Conservation (phyloP, 2,329 filamentous ascomycete species). For the Ophiocordyceps camponoti-rufipedis region DNA sequence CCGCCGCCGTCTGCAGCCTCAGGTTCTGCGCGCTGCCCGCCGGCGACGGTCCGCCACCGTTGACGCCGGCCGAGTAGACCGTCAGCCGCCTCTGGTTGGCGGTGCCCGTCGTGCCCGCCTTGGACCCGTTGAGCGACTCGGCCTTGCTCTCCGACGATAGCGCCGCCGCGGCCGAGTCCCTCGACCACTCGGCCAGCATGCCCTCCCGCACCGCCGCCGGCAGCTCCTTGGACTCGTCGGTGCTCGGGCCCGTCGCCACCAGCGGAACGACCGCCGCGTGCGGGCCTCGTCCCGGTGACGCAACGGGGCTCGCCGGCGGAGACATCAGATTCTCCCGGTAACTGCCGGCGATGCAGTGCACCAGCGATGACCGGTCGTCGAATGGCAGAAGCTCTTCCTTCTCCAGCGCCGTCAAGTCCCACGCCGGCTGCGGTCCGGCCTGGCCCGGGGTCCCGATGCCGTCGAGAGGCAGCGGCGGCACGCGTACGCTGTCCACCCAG, state of each 20-base stretch:
- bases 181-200: conserved; percentile 65
- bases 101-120: conserved; percentile 36
- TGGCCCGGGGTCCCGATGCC: conserved; percentile 37
- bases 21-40: conserved; percentile 31
- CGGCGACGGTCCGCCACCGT: conserved; percentile 22
- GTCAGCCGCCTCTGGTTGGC: conserved; percentile 32
- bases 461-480: conserved; percentile 50
- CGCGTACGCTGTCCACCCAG: conserved; percentile 58
- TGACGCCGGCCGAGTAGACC: conserved; percentile 28
- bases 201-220: conserved; percentile 51
- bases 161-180: conserved; percentile 50
- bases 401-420: conserved; percentile 35
- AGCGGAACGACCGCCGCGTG: conserved; percentile 44
- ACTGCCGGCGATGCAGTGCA: conserved; percentile 53
- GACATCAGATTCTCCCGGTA: conserved; percentile 47
- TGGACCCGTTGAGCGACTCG: conserved; percentile 59
- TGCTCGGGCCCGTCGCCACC: conserved; percentile 28
- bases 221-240: conserved; percentile 32
- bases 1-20: conserved; percentile 25
- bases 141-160: conserved; percentile 48
- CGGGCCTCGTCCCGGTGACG: conserved; percentile 43
- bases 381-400: conserved; percentile 54
- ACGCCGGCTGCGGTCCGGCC: conserved; percentile 22
- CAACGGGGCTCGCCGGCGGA: conserved; percentile 50
- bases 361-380: conserved; percentile 51